Conservation (phyloP, 805 yeast species). For the Saccharomycopsis sp. region DNA sequence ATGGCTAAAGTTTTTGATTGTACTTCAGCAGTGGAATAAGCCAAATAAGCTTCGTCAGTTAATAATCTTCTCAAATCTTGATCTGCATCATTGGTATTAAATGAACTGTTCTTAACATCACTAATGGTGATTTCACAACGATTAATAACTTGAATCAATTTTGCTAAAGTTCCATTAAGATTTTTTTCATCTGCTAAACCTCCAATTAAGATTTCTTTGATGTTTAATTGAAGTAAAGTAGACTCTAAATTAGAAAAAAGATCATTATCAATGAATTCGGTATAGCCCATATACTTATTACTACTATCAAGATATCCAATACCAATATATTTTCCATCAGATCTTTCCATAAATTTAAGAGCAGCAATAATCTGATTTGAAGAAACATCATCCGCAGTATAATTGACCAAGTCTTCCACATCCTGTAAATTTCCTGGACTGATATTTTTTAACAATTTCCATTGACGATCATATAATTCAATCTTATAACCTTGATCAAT, state of each 20-base stretch:
- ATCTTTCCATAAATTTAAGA: constrained; percentile 30
- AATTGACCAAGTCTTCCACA: constrained; percentile 57
- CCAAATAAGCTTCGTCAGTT: constrained; percentile 22
- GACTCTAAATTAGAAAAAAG: constrained; percentile 80
- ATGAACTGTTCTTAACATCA: constrained; percentile 45
- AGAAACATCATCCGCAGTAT: constrained; percentile 28
- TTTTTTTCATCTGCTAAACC: constrained; percentile 28
- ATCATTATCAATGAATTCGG: constrained; percentile 82
- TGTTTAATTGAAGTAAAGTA: constrained; percentile 77
- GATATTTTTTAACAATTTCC: constrained; percentile 50
- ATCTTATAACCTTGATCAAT: constrained; percentile 66
- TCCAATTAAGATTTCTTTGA: constrained; percentile 71
- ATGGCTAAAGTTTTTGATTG: constrained; percentile 42
- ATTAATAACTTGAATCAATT: constrained; percentile 61
- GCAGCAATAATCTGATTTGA: constrained; percentile 20
- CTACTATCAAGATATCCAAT: constrained; percentile 72
- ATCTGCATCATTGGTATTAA: constrained; percentile 58
- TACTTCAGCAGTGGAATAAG: constrained; percentile 46
- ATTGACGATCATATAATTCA: constrained; percentile 65
- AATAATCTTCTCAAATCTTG: constrained; percentile 49
- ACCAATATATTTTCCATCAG: constrained; percentile 48
- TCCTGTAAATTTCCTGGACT: constrained; percentile 86
- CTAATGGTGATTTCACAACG: constrained; percentile 71
- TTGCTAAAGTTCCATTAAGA: constrained; percentile 40
- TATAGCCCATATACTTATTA: constrained; percentile 51